A percentile compares a stretch with the other conserved stretches of the same genome.
phyloP scores from a whole-genome alignment of 2,329 filamentous ascomycete species.

The Colletotrichum musicola region DNA sequence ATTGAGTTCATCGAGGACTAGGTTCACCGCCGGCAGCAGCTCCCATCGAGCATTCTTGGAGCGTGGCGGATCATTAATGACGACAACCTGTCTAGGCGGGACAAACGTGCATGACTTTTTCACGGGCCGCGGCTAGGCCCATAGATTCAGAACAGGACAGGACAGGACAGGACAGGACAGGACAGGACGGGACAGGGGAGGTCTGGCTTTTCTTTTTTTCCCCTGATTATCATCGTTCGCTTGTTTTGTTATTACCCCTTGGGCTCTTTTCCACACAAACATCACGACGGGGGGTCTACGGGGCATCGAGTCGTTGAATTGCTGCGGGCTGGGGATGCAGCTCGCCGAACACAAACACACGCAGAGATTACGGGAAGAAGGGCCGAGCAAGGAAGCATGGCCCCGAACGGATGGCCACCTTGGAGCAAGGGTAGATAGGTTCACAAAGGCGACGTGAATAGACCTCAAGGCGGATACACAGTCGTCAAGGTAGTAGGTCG shows the following conservation, averaged over 20 bases:
- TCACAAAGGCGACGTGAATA: conserved; percentile 28
- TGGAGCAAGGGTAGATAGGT: background rate
- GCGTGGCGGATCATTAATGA: conserved; percentile 6
- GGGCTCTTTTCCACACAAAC: conserved; percentile 12
- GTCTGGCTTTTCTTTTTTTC: background rate
- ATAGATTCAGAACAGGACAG: conserved; percentile 24
- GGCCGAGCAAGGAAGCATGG: background rate
- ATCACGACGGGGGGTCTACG: conserved; percentile 22
- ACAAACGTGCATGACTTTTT: conserved; percentile 13
- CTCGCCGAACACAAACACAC: conserved; percentile 2
- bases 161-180: background rate
- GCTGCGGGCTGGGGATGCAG: conserved; percentile 4
- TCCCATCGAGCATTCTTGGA: background rate
- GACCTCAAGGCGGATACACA: conserved; percentile 13
- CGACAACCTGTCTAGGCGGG: background rate
- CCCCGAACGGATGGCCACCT: background rate
- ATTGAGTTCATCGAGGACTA: conserved; percentile 83
- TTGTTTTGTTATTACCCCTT: background rate
- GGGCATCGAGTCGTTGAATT: conserved; percentile 4
- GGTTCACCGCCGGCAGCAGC: too few species aligned
- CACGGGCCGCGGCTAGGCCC: conserved; percentile 13
- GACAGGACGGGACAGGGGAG: too few species aligned
- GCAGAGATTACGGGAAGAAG: background rate
- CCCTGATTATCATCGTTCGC: background rate
- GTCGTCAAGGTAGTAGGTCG: too few species aligned